Evolutionary conservation across 225 moss, liverwort and hornwort genomes (phyloP), one percentile per base, ranked within the genome.

Genomic region (Polytrichum formosum): DNA sequence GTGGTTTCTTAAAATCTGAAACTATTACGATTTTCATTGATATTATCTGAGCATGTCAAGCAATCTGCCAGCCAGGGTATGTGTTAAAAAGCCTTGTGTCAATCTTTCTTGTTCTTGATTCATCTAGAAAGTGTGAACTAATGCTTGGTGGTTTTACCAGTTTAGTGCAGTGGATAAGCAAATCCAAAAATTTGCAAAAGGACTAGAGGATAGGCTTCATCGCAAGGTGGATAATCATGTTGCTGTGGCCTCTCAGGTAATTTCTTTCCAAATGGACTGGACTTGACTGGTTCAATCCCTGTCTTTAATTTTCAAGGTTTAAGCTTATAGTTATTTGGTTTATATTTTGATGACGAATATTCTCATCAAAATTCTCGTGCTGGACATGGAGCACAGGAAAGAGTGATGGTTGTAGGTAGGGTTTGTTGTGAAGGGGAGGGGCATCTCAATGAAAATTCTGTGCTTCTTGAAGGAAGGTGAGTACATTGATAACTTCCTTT

Each of bases 341-440:
- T 46, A 4, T 46, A 16, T 13, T 46, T 16, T 68, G 31, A 68
- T 67, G 28, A 28, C 29, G 20, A 59, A 21, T 37, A 65, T 71
- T 35, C 58, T 20, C 56, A 56, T 55, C 65, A 26, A 53, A 13
- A 64, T 26, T 63, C 62, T 46, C 23, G 23, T n/a, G 46, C 22
- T 18, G 26, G 74, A 31, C 63, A 55, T 54, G 73, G 76, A 64
- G 58, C 67, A 70, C 87, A 95, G 94, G 94, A 92, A 63, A 74
- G 72, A 64, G 85, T 95, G 28, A 81, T 63, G 66, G 90, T 91
- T 54, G 92, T 92, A 60, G 94, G 94, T 63, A 89, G 89, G 77
- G 75, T 95, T 59, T 95, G 92, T 70, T 89, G 92, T 83, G 94
- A 95, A 70, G 94, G 92, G 31, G 94, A 95, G 64, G 92, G 92